phyloP scores from a whole-genome alignment of 768 basidiomycete genomes.

The Amanita rubescens region DNA sequence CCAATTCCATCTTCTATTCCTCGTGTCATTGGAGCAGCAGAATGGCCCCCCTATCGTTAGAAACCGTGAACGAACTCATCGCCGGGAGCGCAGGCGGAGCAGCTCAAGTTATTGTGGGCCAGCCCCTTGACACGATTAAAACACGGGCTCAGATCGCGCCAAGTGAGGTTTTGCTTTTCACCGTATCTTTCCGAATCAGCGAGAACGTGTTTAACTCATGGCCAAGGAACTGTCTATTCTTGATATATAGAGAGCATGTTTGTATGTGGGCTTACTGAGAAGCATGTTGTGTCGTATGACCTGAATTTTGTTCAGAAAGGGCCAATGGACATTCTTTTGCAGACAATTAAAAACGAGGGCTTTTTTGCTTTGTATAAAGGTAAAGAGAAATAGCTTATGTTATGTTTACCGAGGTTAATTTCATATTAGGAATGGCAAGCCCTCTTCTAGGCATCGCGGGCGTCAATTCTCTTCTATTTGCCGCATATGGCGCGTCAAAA shows the following conservation, averaged over 20 bases:
- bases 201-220: constrained; percentile 1
- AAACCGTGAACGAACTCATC: constrained; percentile 71
- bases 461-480: constrained; percentile 93
- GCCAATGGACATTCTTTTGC: constrained; percentile 81
- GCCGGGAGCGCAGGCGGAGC: constrained; percentile 92
- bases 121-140: constrained; percentile 85
- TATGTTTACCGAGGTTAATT: not conserved
- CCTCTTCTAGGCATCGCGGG: constrained; percentile 91
- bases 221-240: constrained; percentile 7
- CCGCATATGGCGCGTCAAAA: constrained; percentile 76
- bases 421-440: constrained; percentile 69
- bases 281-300: constrained; percentile 9
- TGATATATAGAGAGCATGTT: constrained; percentile 68
- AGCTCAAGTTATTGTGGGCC: constrained; percentile 91
- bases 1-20: not conserved
- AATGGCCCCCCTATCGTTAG: constrained; percentile 2
- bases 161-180: constrained; percentile 37
- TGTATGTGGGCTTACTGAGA: constrained; percentile 36
- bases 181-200: not conserved
- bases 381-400: constrained; percentile 16
- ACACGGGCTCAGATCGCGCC: constrained; percentile 84
- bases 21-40: not conserved
- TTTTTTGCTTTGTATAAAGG: constrained; percentile 95
- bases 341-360: constrained; percentile 85
- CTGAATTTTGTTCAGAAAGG: constrained; percentile 54